A percentile compares a stretch with the other conserved stretches of the same genome.
phyloP scores from a whole-genome alignment of 306 rosid species.

The Rosa chinensis region DNA sequence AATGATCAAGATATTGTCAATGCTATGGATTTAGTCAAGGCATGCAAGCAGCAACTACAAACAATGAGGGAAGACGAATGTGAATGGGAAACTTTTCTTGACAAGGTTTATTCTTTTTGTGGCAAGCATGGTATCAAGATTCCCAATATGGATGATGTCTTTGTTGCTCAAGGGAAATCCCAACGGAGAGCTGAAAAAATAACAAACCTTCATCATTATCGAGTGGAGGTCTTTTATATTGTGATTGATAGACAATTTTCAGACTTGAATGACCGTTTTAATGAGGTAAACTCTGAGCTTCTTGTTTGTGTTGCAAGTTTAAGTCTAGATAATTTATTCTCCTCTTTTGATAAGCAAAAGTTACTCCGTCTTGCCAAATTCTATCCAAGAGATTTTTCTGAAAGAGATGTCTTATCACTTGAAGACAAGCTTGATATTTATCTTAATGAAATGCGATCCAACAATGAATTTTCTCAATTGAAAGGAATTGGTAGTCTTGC shows the following conservation, averaged over 20 bases:
- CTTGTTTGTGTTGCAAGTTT: not conserved
- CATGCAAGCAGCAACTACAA: not conserved
- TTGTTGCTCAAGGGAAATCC: not conserved
- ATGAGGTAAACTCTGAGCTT: not conserved
- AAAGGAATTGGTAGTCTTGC: not conserved
- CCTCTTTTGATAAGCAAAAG: not conserved
- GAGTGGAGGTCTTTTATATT: not conserved
- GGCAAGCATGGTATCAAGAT: not conserved
- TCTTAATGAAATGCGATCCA: not conserved
- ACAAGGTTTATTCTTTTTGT: not conserved
- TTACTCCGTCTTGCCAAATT: not conserved
- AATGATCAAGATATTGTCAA: constrained; percentile 24
- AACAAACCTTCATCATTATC: constrained; percentile 3
- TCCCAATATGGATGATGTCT: not conserved
- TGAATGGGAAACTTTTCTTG: not conserved
- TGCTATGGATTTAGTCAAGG: not conserved
- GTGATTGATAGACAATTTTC: constrained; percentile 16
- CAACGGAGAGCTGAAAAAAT: not conserved
- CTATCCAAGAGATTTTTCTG: not conserved
- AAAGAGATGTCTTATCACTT: not conserved
- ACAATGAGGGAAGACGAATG: not conserved
- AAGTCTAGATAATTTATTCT: not conserved
- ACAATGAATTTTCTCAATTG: not conserved
- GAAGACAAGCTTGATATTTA: not conserved
- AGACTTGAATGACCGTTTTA: not conserved